These are phyloP conservation scores for Fusarium palustre DNA, from an alignment of 2,329 filamentous ascomycete species.

Conservation along the genomic window DNA sequence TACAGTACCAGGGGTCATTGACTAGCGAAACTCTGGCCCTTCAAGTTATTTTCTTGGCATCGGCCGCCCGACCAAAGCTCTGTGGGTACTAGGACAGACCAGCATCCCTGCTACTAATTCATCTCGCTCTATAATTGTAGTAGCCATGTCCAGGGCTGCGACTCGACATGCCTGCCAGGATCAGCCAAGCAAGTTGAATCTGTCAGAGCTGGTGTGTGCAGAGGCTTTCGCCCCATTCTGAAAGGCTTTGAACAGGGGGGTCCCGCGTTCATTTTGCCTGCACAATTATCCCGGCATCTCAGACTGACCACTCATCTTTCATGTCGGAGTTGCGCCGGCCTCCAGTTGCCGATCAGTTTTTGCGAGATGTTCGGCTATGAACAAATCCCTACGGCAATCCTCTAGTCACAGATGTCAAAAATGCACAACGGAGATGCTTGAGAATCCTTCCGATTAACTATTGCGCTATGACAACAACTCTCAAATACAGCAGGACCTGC, in stretches of 20 bases:
- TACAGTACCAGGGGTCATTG: constrained; percentile 27
- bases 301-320: constrained; percentile 31
- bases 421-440: constrained; percentile 31
- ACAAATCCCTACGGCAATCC: constrained; percentile 41
- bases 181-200: constrained; percentile 30
- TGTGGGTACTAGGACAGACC: neutral
- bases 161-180: constrained; percentile 45
- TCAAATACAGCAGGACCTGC: constrained; percentile 4
- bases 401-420: constrained; percentile 40
- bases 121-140: constrained; percentile 42
- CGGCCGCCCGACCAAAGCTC: constrained; percentile 32
- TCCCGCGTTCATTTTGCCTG: constrained; percentile 24
- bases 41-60: constrained; percentile 37
- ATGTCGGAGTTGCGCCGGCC: constrained; percentile 35
- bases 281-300: constrained; percentile 33
- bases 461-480: constrained; percentile 20
- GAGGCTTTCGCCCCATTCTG: constrained; percentile 25
- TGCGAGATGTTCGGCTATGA: constrained; percentile 32
- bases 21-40: constrained; percentile 37
- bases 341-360: constrained; percentile 33
- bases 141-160: constrained; percentile 29
- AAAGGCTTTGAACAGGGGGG: constrained; percentile 27
- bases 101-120: constrained; percentile 26
- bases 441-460: constrained; percentile 24
- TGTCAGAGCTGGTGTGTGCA: constrained; percentile 36